A percentile compares a stretch with the other conserved stretches of the same genome.
phyloP scores from a whole-genome alignment of 148 eudicot genomes.

The Oxyria digyna region DNA sequence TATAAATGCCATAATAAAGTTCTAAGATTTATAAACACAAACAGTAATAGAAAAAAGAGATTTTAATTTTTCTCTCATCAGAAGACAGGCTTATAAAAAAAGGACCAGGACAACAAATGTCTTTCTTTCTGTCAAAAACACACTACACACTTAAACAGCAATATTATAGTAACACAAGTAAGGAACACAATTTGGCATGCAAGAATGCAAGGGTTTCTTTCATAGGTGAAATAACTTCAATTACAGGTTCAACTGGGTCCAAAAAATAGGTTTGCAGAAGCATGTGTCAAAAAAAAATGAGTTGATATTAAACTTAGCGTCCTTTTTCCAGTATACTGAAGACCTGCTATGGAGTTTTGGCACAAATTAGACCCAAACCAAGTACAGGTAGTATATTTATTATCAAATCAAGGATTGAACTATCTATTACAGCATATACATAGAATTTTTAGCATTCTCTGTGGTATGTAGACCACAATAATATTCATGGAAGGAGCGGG shows the following conservation, averaged over 20 bases:
- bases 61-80: background rate
- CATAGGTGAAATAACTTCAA: background rate
- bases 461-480: too few species aligned
- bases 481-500: too few species aligned
- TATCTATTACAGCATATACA: background rate
- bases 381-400: background rate
- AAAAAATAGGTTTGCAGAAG: background rate
- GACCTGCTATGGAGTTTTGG: too few species aligned
- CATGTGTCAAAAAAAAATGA: too few species aligned
- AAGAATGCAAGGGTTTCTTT: background rate
- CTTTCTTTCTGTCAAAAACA: background rate
- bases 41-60: background rate
- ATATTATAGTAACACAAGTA: background rate
- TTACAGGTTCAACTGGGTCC: background rate
- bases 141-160: background rate
- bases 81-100: background rate
- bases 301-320: too few species aligned
- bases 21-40: background rate
- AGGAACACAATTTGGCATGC: background rate
- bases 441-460: background rate
- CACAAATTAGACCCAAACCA: too few species aligned
- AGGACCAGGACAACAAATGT: background rate
- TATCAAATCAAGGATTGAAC: background rate
- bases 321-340: too few species aligned
- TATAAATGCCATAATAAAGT: constrained; percentile 18